Evolutionary conservation across 306 rosid genomes (phyloP).

Genomic region (Aeschynomene evenia): DNA sequence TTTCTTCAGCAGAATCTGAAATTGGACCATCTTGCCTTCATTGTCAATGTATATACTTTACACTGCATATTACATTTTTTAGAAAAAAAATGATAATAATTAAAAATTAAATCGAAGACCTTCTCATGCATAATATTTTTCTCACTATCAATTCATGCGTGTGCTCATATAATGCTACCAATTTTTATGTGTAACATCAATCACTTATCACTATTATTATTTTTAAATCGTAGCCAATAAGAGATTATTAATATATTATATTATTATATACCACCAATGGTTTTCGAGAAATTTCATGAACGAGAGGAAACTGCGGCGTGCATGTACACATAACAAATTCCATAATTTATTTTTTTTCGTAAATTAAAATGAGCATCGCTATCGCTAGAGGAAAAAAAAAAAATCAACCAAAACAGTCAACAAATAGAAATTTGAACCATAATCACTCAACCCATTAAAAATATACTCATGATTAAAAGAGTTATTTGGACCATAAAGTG

Average conservation of each 20-base stretch:
- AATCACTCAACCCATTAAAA: too few species aligned
- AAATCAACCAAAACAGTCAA: too few species aligned
- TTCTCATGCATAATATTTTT: too few species aligned
- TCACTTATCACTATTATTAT: neutral
- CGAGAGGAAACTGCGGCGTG: neutral
- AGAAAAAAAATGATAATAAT: too few species aligned
- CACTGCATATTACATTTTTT: neutral
- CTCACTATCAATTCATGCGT: neutral
- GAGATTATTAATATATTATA: neutral
- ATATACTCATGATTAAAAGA: too few species aligned
- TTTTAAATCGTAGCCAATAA: neutral
- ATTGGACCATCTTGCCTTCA: neutral
- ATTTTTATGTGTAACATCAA: neutral
- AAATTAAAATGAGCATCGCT: too few species aligned
- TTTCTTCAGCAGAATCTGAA: neutral
- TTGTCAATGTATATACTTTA: too few species aligned
- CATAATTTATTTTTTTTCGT: neutral
- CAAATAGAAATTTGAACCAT: too few species aligned
- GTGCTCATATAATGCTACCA: neutral
- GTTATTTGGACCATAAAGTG: too few species aligned
- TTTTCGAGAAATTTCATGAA: neutral
- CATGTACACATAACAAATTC: neutral
- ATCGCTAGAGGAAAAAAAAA: too few species aligned
- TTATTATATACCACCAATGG: neutral
- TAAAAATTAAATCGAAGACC: too few species aligned